Evolutionary conservation across 306 rosid species (phyloP).

Genomic region (Alnus rubra): DNA sequence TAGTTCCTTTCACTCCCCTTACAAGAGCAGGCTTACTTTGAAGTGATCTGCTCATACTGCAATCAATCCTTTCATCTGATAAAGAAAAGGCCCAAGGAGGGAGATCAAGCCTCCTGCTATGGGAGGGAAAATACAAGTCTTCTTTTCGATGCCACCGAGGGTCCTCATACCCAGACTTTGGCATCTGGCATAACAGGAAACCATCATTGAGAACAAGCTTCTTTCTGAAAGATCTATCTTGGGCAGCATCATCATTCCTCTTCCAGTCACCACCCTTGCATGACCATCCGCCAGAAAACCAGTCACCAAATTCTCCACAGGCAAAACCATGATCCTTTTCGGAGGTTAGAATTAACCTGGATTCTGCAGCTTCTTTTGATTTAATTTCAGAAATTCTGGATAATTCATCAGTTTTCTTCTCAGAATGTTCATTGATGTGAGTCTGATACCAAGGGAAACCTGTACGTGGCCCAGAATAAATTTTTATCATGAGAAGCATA

Average conservation of each 20-base stretch:
- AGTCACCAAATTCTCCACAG: slow-evolving; percentile 55
- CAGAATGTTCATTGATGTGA: slow-evolving; percentile 37
- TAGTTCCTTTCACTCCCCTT: slow-evolving; percentile 82
- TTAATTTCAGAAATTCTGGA: slow-evolving; percentile 44
- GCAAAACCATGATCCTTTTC: slow-evolving; percentile 58
- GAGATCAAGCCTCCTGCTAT: slow-evolving; percentile 77
- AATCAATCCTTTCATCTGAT: slow-evolving; percentile 70
- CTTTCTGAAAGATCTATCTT: slow-evolving; percentile 70
- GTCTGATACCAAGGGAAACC: slow-evolving; percentile 57
- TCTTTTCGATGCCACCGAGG: slow-evolving; percentile 93
- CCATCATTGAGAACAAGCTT: slow-evolving; percentile 86
- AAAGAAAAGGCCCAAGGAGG: slow-evolving; percentile 87
- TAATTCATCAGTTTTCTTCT: slow-evolving; percentile 44
- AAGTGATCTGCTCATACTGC: slow-evolving; percentile 35
- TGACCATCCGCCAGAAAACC: slow-evolving; percentile 85
- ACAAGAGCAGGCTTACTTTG: slow-evolving; percentile 57
- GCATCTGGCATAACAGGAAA: slow-evolving; percentile 79
- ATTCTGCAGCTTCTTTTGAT: slow-evolving; percentile 38
- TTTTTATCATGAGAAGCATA: slow-evolving; percentile 5
- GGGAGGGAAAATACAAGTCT: slow-evolving; percentile 86
- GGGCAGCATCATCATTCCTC: slow-evolving; percentile 79
- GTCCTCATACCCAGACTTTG: slow-evolving; percentile 88
- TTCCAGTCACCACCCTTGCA: slow-evolving; percentile 99
- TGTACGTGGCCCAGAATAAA: slow-evolving; percentile 35
- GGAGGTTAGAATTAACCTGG: slow-evolving; percentile 38